A percentile compares a stretch with the other conserved stretches of the same genome.
Evolutionary conservation across 306 rosid species (phyloP).

Genomic region (Astragalus glycyphyllos): DNA sequence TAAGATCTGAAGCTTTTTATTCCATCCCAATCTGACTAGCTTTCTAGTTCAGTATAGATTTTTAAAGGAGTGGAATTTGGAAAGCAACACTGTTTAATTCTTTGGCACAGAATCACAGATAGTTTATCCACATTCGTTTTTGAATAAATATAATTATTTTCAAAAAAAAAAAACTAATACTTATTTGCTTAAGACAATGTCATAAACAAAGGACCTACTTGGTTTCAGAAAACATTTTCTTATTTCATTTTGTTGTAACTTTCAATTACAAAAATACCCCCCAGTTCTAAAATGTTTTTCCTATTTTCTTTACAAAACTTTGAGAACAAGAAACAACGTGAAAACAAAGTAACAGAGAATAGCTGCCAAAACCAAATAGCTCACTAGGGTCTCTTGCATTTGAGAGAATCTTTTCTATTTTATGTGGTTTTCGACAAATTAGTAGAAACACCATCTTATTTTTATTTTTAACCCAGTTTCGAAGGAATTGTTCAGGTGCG

Average conservation of each 20-base stretch:
- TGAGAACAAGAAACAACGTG: not conserved
- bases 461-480: not conserved
- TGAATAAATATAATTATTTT: slow-evolving; percentile 17
- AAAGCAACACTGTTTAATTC: slow-evolving; percentile 22
- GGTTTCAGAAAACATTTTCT: not conserved
- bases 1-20: not conserved
- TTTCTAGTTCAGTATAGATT: slow-evolving; percentile 5
- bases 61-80: slow-evolving; percentile 11
- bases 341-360: not conserved
- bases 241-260: no score
- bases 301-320: not conserved
- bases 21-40: not conserved
- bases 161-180: not conserved
- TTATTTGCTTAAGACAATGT: not conserved
- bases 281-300: not conserved
- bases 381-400: not conserved
- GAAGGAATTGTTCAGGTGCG: not conserved
- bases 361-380: not conserved
- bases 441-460: not conserved
- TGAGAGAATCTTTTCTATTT: not conserved
- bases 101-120: slow-evolving; percentile 4
- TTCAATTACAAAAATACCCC: not conserved
- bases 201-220: slow-evolving; percentile 1
- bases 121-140: slow-evolving; percentile 1
- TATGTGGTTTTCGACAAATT: not conserved